A percentile compares a stretch with the other conserved stretches of the same genome.
phyloP scores from a whole-genome alignment of 2,329 filamentous ascomycete species.

The Colletotrichum paranaense region DNA sequence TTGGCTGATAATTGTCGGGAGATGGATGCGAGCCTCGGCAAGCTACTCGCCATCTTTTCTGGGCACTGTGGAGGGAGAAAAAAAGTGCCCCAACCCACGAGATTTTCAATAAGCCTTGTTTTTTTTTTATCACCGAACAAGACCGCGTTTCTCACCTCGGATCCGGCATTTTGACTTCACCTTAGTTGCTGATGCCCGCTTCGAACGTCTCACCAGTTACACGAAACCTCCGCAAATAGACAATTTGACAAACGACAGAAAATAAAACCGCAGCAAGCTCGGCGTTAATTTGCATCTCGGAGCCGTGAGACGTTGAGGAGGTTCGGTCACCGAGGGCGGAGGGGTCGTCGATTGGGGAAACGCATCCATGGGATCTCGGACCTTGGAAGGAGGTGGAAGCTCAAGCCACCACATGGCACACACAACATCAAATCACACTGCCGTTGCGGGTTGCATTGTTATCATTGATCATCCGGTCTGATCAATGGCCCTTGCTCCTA shows the following conservation, averaged over 20 bases:
- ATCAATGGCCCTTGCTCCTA: constrained; percentile 7
- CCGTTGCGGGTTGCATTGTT: neutral
- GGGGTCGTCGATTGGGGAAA: neutral
- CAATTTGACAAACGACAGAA: neutral
- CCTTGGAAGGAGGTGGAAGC: neutral
- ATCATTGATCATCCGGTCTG: neutral
- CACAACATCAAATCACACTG: neutral
- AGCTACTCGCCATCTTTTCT: neutral
- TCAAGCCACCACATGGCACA: too few species aligned
- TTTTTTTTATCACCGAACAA: neutral
- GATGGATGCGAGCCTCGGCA: neutral
- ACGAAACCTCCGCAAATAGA: neutral
- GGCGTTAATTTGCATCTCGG: constrained; percentile 14
- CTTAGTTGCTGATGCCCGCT: neutral
- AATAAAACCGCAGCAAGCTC: neutral
- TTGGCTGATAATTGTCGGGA: neutral
- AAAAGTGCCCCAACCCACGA: neutral
- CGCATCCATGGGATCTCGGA: too few species aligned
- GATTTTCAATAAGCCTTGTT: neutral
- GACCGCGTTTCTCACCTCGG: neutral
- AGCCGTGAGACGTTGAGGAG: neutral
- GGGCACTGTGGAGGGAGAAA: neutral
- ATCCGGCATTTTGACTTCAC: neutral
- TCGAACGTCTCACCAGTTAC: neutral
- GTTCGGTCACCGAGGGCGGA: constrained; percentile 17